Percentiles rank a stretch among this genome's conserved stretches.
Evolutionary conservation across 129 eudicot species (phyloP).

Genomic region (Heracleum sosnowskyi): DNA sequence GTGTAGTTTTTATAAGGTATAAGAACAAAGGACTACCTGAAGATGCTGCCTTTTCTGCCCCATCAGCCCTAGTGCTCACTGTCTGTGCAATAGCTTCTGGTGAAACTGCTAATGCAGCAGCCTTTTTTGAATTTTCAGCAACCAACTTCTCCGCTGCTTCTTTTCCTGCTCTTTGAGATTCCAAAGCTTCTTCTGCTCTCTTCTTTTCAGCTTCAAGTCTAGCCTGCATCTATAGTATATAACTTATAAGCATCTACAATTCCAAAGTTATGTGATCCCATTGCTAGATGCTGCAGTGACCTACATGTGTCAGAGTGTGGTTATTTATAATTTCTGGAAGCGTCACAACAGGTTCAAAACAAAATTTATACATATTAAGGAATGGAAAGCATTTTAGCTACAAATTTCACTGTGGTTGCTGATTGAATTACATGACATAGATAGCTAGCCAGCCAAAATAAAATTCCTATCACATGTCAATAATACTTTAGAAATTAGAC

Average conservation of each 20-base stretch:
- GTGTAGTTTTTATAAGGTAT: background rate
- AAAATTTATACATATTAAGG: background rate
- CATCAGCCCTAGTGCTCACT: conserved; percentile 25
- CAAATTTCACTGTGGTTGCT: background rate
- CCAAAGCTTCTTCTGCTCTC: conserved; percentile 57
- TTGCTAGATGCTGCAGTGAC: background rate
- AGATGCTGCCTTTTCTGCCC: conserved; percentile 24
- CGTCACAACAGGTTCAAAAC: background rate
- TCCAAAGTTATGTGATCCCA: background rate
- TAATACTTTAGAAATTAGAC: conserved; percentile 1
- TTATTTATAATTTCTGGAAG: background rate
- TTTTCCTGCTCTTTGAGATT: conserved; percentile 74
- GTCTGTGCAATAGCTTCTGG: conserved; percentile 22
- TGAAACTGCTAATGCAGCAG: conserved; percentile 33
- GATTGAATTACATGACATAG: background rate
- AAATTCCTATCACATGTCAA: background rate
- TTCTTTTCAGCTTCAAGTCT: conserved; percentile 58
- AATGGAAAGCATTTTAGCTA: background rate
- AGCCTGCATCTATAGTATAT: conserved; percentile 38
- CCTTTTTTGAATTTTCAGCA: conserved; percentile 24
- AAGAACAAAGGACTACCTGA: conserved; percentile 28
- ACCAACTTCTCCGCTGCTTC: conserved; percentile 51
- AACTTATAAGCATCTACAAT: background rate
- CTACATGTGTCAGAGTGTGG: background rate
- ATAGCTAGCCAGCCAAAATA: background rate